phyloP scores from a whole-genome alignment of 1,139 yeast genomes.

The Wickerhamomyces sp. region DNA sequence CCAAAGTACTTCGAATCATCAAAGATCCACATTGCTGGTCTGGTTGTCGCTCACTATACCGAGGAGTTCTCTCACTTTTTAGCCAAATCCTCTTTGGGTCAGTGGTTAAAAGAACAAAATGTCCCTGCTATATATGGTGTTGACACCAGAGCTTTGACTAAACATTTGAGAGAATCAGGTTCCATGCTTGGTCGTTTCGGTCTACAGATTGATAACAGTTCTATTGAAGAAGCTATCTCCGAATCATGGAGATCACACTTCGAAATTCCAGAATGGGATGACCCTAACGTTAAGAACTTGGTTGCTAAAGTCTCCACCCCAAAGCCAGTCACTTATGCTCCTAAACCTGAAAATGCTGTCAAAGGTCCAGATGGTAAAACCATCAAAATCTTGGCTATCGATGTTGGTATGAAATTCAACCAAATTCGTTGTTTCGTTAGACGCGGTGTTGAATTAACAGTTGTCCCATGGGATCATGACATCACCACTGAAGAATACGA shows the following conservation, averaged over 20 bases:
- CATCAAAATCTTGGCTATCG: constrained; percentile 82
- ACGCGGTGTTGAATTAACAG: constrained; percentile 94
- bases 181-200: constrained; percentile 86
- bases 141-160: constrained; percentile 93
- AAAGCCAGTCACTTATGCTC: constrained; percentile 71
- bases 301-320: constrained; percentile 85
- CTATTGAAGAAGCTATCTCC: constrained; percentile 37
- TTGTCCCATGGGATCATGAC: constrained; percentile 95
- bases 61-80: constrained; percentile 92
- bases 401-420: constrained; percentile 97
- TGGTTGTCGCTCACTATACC: constrained; percentile 95
- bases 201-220: constrained; percentile 47
- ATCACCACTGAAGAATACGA: constrained; percentile 75
- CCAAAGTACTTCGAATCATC: constrained; percentile 93
- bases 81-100: constrained; percentile 87
- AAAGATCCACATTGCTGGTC: constrained; percentile 92
- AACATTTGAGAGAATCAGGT: constrained; percentile 87
- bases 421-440: constrained; percentile 95
- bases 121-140: constrained; percentile 97
- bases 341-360: constrained; percentile 48
- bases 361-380: constrained; percentile 69
- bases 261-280: constrained; percentile 81
- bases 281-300: constrained; percentile 87
- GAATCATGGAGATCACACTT: constrained; percentile 59
- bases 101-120: constrained; percentile 89